Base-by-base conservation (phyloP, 2,329 filamentous ascomycete species). In the Botrytis deweyae region DNA sequence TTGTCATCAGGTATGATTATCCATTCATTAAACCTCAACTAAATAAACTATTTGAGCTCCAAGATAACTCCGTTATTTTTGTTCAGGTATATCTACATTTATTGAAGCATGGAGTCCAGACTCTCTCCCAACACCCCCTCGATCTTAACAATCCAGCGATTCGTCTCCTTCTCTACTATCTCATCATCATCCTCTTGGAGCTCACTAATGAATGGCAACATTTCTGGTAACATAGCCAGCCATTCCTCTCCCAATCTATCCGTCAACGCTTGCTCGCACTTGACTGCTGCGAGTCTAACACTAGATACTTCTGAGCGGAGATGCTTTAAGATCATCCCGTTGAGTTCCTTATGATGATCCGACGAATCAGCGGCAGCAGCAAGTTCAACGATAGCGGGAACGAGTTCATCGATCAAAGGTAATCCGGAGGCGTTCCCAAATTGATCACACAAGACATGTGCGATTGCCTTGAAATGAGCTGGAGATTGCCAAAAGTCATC, bases 401-500 rank as follows among this genome's bases (percentile, higher is more conserved):
- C 88, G 63, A 95, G 85, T 68, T 90, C 87, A 49, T 85, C 81
- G 12, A 80, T 80, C 46, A 88, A 79, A 67, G 85, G 84, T 25
- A 85, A 78, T 9, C 80, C 81, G 9, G 82, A 81, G 64, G 85
- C 89, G 76, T 86, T 83, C 59, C 84, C 78, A 76, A 91, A 88
- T 75, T 97, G 93, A 38, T 87, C 84, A 75, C 93, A 87, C 44
- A 98, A 86, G 4, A 92, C 89, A 0, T 87, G 85, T 22, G 90
- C 89, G 58, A 98, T 90, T 42, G 88, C 88, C 73, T 87, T 86
- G 80, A 98, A 97, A 84, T 98, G 95, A 0, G 92, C 88, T 0
- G 96, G 95, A 0, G 93, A 90, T 86, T 97, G 94, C 95, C 95
- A 98, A 85, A 97, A 98, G 82, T 94, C 92, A 81, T 97, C 94